phyloP scores from a whole-genome alignment of 164 flowering plant genomes.

The Piper betle region DNA sequence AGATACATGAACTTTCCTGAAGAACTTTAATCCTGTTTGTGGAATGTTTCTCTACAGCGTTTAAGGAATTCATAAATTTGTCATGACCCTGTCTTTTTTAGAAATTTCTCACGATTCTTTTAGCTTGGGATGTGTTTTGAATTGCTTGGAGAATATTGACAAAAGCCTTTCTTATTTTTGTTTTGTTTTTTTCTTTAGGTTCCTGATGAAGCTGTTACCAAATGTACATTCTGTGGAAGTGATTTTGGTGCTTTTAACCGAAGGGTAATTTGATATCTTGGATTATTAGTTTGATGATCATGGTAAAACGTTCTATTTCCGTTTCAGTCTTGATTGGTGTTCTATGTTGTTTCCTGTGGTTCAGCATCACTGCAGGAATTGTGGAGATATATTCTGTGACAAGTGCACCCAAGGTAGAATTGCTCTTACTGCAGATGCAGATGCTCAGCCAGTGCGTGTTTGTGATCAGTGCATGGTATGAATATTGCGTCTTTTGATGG shows the following conservation, averaged over 20 bases:
- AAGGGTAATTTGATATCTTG: slow-evolving; percentile 25
- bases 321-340: slow-evolving; percentile 2
- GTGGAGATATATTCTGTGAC: slow-evolving; percentile 98
- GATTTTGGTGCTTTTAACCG: slow-evolving; percentile 86
- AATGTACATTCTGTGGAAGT: slow-evolving; percentile 72
- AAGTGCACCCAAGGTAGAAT: slow-evolving; percentile 92
- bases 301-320: neutral
- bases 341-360: slow-evolving; percentile 2
- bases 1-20: too few relatives aligned
- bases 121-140: too few relatives aligned
- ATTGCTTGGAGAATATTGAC: too few relatives aligned
- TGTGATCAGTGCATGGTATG: slow-evolving; percentile 94
- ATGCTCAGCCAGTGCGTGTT: slow-evolving; percentile 85
- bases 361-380: slow-evolving; percentile 97
- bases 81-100: too few relatives aligned
- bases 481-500: neutral
- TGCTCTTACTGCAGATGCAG: slow-evolving; percentile 80
- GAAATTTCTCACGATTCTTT: too few relatives aligned
- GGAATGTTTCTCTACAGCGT: too few relatives aligned
- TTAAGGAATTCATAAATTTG: neutral
- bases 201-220: slow-evolving; percentile 89
- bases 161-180: too few relatives aligned
- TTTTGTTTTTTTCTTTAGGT: slow-evolving; percentile 28
- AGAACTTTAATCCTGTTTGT: too few relatives aligned
- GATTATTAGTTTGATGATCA: neutral